phyloP scores from a whole-genome alignment of 805 yeast species.

The Saturnispora hagleri region DNA sequence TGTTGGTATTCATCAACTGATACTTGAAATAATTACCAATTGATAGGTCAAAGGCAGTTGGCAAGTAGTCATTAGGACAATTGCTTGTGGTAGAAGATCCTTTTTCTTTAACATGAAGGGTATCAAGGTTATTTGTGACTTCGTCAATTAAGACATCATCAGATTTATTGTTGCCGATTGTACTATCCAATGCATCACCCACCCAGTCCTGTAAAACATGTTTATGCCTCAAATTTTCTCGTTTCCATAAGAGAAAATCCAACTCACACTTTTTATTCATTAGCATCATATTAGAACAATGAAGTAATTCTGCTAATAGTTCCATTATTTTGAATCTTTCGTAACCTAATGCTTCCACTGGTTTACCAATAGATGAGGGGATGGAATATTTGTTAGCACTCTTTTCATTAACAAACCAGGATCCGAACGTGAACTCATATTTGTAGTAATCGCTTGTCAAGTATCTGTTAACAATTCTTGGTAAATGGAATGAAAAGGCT shows the following conservation, averaged over 20 bases:
- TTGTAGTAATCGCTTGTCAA: conserved; percentile 23
- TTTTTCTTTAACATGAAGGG: conserved; percentile 8
- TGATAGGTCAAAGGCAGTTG: conserved; percentile 22
- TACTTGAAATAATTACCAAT: conserved; percentile 83
- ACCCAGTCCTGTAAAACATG: conserved; percentile 27
- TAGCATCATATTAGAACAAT: conserved; percentile 91
- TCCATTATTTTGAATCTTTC: conserved; percentile 87
- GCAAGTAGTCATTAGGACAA: neutral
- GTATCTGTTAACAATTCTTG: conserved; percentile 25
- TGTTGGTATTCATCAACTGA: conserved; percentile 59
- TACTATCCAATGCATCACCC: conserved; percentile 2
- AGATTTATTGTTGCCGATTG: conserved; percentile 7
- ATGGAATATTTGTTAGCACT: conserved; percentile 6
- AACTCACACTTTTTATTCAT: conserved; percentile 64
- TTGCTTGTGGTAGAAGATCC: neutral
- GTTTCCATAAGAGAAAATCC: conserved; percentile 53
- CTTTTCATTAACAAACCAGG: neutral
- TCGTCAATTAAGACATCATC: conserved; percentile 13
- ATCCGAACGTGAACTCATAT: conserved; percentile 7
- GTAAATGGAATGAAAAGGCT: conserved; percentile 48
- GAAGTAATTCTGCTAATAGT: conserved; percentile 83
- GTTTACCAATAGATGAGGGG: conserved; percentile 47
- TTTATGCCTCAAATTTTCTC: conserved; percentile 62
- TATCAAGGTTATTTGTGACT: conserved; percentile 18
- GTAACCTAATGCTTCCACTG: conserved; percentile 70